Conservation (phyloP, 108 stramenopile genomes). For the Craspedostauros australis region DNA sequence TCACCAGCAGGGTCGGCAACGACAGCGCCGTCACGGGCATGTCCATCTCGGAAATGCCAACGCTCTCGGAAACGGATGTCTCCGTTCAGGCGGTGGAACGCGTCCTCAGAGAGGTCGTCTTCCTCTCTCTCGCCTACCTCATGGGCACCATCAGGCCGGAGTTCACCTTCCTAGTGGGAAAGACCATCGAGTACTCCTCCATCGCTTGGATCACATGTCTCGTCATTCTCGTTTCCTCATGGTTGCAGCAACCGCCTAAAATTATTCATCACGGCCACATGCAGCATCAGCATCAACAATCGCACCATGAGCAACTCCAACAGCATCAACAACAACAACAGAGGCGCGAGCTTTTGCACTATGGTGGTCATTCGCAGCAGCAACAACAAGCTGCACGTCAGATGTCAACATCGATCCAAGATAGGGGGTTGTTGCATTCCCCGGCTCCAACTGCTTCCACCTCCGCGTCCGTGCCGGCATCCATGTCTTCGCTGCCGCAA, state of each 20-base stretch:
- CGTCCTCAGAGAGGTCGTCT: constrained; percentile 10
- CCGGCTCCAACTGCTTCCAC: too few species aligned
- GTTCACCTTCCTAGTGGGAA: constrained; percentile 6
- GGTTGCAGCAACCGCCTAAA: constrained; percentile 15
- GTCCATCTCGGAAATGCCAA: background rate
- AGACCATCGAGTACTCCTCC: constrained; percentile 24
- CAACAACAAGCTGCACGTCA: background rate
- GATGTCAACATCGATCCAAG: background rate
- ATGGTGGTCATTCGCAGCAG: background rate
- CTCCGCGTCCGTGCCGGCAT: too few species aligned
- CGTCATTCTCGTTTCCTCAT: constrained; percentile 26
- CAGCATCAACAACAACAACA: background rate
- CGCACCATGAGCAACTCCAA: background rate
- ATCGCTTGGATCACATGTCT: constrained; percentile 70
- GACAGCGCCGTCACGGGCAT: background rate
- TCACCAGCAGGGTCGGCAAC: background rate
- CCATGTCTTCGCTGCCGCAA: too few species aligned
- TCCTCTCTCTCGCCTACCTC: constrained; percentile 17
- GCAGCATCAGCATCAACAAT: background rate
- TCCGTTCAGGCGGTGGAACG: constrained; percentile 25
- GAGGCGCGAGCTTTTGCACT: background rate
- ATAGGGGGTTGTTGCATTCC: too few species aligned
- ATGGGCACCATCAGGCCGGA: constrained; percentile 24
- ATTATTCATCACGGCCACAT: background rate
- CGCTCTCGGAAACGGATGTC: background rate